A percentile compares a stretch with the other conserved stretches of the same genome.
phyloP scores from a whole-genome alignment of 1,139 yeast genomes.

The Suhomyces ambrosiae region DNA sequence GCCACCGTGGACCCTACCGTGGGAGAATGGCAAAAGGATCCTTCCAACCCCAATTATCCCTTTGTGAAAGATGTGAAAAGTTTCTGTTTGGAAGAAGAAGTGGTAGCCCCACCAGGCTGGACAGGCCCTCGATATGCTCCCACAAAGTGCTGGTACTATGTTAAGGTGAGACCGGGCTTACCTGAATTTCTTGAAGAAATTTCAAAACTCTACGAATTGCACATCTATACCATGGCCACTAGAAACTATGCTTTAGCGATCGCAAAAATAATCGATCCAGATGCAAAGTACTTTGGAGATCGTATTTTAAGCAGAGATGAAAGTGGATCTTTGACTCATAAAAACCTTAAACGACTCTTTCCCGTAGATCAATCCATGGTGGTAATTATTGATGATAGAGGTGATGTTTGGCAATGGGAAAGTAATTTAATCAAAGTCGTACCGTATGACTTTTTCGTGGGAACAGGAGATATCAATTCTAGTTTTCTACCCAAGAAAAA shows the following conservation, averaged over 20 bases:
- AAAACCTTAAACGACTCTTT: constrained; percentile 81
- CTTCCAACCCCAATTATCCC: constrained; percentile 78
- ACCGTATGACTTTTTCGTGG: constrained; percentile 94
- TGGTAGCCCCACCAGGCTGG: constrained; percentile 58
- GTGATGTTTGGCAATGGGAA: constrained; percentile 99
- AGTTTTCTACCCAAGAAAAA: constrained; percentile 84
- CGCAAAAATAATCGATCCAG: constrained; percentile 90
- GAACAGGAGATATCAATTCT: constrained; percentile 96
- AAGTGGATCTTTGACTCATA: constrained; percentile 89
- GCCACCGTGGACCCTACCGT: constrained; percentile 98
- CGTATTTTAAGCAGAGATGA: constrained; percentile 92
- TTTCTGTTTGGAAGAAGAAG: constrained; percentile 78
- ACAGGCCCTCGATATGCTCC: constrained; percentile 60
- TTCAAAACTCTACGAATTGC: constrained; percentile 76
- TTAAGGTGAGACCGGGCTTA: constrained; percentile 88
- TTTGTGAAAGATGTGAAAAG: constrained; percentile 80
- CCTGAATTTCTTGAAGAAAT: constrained; percentile 67
- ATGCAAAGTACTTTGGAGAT: constrained; percentile 83
- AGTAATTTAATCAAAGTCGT: constrained; percentile 87
- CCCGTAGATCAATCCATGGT: constrained; percentile 98
- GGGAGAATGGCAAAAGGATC: constrained; percentile 93
- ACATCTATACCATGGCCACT: constrained; percentile 99
- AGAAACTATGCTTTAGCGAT: constrained; percentile 89
- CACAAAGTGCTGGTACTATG: constrained; percentile 81
- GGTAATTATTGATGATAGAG: constrained; percentile 94